Evolutionary conservation across 2,329 filamentous ascomycete genomes (phyloP).

Genomic region (Curvularia sp.): DNA sequence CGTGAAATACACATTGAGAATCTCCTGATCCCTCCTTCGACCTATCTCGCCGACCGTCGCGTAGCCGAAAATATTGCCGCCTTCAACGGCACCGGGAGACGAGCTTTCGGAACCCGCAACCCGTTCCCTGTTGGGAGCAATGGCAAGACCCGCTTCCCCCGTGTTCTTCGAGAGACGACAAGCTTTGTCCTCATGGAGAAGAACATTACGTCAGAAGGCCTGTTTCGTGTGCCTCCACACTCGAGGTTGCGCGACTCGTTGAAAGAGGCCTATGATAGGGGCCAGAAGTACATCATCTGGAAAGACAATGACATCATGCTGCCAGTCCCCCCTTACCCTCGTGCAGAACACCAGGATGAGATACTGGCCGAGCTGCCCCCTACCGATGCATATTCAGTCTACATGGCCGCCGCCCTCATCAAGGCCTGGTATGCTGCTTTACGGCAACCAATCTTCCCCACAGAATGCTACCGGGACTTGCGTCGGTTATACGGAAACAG

Average conservation of each 20-base stretch:
- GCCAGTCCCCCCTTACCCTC: slow-evolving; percentile 43
- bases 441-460: slow-evolving; percentile 60
- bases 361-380: slow-evolving; percentile 57
- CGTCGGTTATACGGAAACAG: slow-evolving; percentile 52
- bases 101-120: slow-evolving; percentile 57
- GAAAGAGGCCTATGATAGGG: slow-evolving; percentile 62
- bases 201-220: slow-evolving; percentile 58
- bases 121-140: slow-evolving; percentile 56
- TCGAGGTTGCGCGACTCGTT: slow-evolving; percentile 58
- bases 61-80: slow-evolving; percentile 57
- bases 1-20: slow-evolving; percentile 60
- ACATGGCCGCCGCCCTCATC: slow-evolving; percentile 61
- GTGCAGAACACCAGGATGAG: slow-evolving; percentile 47
- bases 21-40: slow-evolving; percentile 61
- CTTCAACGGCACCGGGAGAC: slow-evolving; percentile 54
- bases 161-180: slow-evolving; percentile 61
- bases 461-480: slow-evolving; percentile 57
- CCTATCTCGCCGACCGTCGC: slow-evolving; percentile 62
- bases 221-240: slow-evolving; percentile 62
- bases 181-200: slow-evolving; percentile 58
- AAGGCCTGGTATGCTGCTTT: slow-evolving; percentile 64
- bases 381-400: slow-evolving; percentile 61
- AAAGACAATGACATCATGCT: slow-evolving; percentile 53
- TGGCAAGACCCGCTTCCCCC: slow-evolving; percentile 58
- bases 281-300: slow-evolving; percentile 62